Evolutionary conservation across 768 basidiomycete genomes (phyloP), one percentile per base, ranked within the genome.

Genomic region (Tylopilus sp.): DNA sequence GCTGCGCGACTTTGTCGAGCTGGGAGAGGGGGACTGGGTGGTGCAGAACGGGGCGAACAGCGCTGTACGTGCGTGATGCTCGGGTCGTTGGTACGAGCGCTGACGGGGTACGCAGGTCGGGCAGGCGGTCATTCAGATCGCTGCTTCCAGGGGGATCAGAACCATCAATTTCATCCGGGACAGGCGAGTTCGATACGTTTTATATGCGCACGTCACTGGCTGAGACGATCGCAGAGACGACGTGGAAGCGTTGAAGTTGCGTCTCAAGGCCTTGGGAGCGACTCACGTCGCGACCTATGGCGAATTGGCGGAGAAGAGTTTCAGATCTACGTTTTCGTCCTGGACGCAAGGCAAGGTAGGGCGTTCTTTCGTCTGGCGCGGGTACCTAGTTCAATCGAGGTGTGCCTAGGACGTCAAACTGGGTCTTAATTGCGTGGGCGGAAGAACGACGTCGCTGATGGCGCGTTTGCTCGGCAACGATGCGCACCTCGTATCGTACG

Each of bases 31-130:
- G 4, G 87, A 90, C 43, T 93, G 86, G 86, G 76, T 95, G 16
- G 66, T 94, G 12, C 92, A 94, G 68, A 94, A 93, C 56, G 92
- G 89, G 25, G 85, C 84, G 19, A 94, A 94, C 60, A 87, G 87
- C 59, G 87, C 88, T 19, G 91, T 90, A 53, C 44, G 84, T 71
- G 22, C 48, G 12, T n/a, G 11, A 22, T 10, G 11, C 42, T 4
- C 30, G 42, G 36, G 11, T 30, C 47, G n/a, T 40, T 9, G 13
- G 19, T 36, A 36, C 11, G 16, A 31, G 16, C 30, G 44, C 26
- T 62, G 45, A 57, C 9, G 14, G 31, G 50, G 40, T 52, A 40
- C 44, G 17, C 50, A 87, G 86, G 86, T 89, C 14, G 92, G 92
- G 13, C 88, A 93, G 74, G 84, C 85, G 0, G 87, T 92, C 22